Evolutionary conservation across 2,329 filamentous ascomycete species (phyloP).

Genomic region (Hymenoscyphus infarciens): DNA sequence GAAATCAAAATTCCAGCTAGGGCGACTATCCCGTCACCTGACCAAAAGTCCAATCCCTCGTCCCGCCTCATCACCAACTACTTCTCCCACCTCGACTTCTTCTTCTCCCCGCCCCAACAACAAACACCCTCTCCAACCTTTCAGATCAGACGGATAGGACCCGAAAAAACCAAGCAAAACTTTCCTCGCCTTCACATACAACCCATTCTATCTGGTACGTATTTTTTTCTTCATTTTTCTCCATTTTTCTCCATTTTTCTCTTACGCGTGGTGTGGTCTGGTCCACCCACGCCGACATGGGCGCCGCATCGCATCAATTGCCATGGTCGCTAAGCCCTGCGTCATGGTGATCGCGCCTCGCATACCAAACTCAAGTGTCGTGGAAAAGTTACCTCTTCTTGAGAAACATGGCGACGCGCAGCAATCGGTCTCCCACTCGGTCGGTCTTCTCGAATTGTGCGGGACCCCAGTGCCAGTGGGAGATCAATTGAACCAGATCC

Average conservation of each 20-base stretch:
- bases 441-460: neutral
- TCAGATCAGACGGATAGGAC: neutral
- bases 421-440: neutral
- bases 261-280: too few species aligned
- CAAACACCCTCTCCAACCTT: neutral
- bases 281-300: neutral
- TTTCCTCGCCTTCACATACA: neutral
- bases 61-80: neutral
- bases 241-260: too few species aligned
- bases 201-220: neutral
- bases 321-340: constrained; percentile 9
- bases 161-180: neutral
- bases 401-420: neutral
- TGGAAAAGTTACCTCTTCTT: neutral
- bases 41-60: too few species aligned
- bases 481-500: neutral
- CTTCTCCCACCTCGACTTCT: neutral
- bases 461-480: neutral
- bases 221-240: neutral
- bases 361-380: neutral
- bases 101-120: neutral
- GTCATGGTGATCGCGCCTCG: constrained; percentile 2
- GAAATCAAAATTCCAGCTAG: constrained; percentile 3
- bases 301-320: neutral
- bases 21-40: neutral